phyloP scores from a whole-genome alignment of 2,329 filamentous ascomycete species.

The Alternaria arbusti region DNA sequence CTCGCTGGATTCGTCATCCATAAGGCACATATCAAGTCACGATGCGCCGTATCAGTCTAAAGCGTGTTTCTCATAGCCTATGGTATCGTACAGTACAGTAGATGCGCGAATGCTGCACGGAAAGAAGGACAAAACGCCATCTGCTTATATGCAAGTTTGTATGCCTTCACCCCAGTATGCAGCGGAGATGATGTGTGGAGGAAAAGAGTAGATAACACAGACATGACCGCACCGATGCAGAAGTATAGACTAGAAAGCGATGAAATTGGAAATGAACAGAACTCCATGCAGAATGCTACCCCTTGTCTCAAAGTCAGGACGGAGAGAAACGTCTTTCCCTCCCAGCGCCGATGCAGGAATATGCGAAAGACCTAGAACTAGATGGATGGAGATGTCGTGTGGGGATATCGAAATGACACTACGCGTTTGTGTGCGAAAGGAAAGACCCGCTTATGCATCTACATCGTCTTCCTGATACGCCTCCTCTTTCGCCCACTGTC shows the following conservation, averaged over 20 bases:
- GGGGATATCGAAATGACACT: background rate
- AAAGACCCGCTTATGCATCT: slow-evolving; percentile 2
- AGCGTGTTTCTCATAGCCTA: background rate
- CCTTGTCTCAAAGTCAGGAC: background rate
- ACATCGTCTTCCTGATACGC: slow-evolving; percentile 41
- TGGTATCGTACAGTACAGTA: slow-evolving; percentile 1
- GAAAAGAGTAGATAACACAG: background rate
- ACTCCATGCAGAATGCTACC: background rate
- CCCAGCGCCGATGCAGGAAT: background rate
- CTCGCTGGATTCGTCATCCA: background rate
- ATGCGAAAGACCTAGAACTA: background rate
- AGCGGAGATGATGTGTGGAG: background rate
- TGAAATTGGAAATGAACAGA: background rate
- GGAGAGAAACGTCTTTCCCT: background rate
- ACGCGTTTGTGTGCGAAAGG: background rate
- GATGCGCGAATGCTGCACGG: background rate
- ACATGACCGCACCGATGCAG: background rate
- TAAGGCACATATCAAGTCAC: background rate
- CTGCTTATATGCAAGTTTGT: background rate
- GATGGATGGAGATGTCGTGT: background rate
- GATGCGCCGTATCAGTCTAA: background rate
- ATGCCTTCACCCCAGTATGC: background rate
- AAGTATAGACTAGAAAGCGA: background rate
- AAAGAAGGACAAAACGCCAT: background rate
- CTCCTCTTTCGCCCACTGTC: slow-evolving; percentile 31